These are phyloP conservation scores for Primulina tabacum DNA, from an alignment of 257 asterid genomes.

Conservation along the genomic window DNA sequence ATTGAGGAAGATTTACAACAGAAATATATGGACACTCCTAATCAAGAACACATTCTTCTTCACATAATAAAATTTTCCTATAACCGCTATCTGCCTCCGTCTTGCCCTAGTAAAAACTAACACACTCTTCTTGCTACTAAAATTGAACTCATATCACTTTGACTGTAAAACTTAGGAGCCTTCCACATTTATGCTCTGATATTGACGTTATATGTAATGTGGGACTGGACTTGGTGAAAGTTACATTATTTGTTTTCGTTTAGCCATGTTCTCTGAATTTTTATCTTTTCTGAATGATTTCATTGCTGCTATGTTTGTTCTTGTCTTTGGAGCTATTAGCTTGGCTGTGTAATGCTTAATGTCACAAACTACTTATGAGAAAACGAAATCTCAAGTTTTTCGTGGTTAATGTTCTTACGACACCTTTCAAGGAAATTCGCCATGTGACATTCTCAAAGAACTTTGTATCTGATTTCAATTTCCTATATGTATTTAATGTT, in stretches of 20 bases:
- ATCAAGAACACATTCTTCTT: no score
- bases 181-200: no score
- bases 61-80: no score
- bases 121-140: background rate
- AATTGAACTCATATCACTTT: no score
- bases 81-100: no score
- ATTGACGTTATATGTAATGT: no score
- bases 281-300: no score
- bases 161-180: no score
- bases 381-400: background rate
- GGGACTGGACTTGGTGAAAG: background rate
- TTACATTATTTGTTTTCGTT: background rate
- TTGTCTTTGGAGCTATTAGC: background rate
- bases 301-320: background rate
- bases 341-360: background rate
- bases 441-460: background rate
- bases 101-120: no score
- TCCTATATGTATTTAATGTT: slow-evolving; percentile 19
- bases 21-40: no score
- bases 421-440: background rate
- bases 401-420: background rate
- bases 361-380: background rate
- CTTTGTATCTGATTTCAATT: background rate
- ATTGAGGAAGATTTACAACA: background rate
- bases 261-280: background rate